Percentiles rank a stretch among this genome's conserved stretches.
These are phyloP conservation scores for Coemansia sp. DNA, from an alignment of 192 early-diverging fungal genomes.

Conservation along the genomic window DNA sequence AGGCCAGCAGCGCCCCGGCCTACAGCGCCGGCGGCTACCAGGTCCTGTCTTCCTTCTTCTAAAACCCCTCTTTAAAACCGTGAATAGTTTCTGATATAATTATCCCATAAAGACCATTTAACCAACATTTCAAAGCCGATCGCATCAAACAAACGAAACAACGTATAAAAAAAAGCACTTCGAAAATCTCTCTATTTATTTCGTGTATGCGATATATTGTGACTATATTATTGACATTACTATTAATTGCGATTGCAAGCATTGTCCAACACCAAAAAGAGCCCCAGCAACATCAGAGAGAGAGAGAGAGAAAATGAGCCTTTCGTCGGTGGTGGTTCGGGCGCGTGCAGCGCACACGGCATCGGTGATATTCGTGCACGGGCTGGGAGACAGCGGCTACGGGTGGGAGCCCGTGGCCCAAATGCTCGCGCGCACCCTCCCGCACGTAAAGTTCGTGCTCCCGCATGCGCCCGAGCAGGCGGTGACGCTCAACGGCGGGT, in stretches of 20 bases:
- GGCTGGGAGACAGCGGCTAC: slow-evolving; percentile 68
- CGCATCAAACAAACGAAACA: too few species aligned
- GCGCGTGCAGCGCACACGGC: slow-evolving; percentile 65
- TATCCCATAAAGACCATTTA: background rate
- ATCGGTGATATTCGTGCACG: slow-evolving; percentile 81
- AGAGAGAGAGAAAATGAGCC: slow-evolving; percentile 22
- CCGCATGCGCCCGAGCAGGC: slow-evolving; percentile 75
- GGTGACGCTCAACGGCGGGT: slow-evolving; percentile 79
- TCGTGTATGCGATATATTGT: background rate
- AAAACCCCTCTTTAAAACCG: slow-evolving; percentile 40
- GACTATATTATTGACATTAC: background rate
- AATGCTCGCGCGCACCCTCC: slow-evolving; percentile 47
- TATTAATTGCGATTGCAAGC: too few species aligned
- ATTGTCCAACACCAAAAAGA: too few species aligned
- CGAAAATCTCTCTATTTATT: too few species aligned
- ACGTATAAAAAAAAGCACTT: too few species aligned
- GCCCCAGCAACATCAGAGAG: too few species aligned
- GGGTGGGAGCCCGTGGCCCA: slow-evolving; percentile 53
- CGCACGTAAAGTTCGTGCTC: slow-evolving; percentile 88
- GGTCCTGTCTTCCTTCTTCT: slow-evolving; percentile 28
- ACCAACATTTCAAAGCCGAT: background rate
- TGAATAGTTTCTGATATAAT: background rate
- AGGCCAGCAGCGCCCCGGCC: slow-evolving; percentile 1
- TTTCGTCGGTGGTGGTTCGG: slow-evolving; percentile 45
- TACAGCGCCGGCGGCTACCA: slow-evolving; percentile 20